Evolutionary conservation across 257 asterid species (phyloP).

Genomic region (Nemophila menziesii): DNA sequence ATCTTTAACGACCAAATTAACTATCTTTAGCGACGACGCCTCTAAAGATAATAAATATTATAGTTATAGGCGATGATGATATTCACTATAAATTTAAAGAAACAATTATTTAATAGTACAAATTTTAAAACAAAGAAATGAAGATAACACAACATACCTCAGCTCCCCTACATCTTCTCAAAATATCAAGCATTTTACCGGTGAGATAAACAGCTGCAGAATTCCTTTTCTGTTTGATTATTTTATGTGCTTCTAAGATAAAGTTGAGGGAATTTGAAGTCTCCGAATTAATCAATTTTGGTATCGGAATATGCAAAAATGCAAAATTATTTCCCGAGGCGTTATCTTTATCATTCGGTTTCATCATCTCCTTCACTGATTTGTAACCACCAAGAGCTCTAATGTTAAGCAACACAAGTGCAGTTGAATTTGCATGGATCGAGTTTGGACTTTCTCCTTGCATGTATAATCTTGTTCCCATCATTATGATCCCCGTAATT

Average conservation of each 20-base stretch:
- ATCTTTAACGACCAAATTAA: no score
- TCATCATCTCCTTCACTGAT: slow-evolving; percentile 50
- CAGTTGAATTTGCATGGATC: slow-evolving; percentile 24
- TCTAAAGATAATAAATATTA: no score
- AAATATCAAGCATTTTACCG: slow-evolving; percentile 30
- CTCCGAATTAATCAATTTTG: slow-evolving; percentile 17
- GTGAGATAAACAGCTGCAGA: slow-evolving; percentile 43
- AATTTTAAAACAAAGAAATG: background rate
- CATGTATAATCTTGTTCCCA: slow-evolving; percentile 58
- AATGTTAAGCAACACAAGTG: slow-evolving; percentile 50
- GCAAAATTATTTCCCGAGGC: slow-evolving; percentile 73
- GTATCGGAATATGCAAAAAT: slow-evolving; percentile 37
- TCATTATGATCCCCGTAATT: slow-evolving; percentile 34
- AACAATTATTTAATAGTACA: no score
- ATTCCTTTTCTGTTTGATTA: slow-evolving; percentile 38
- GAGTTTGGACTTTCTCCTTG: slow-evolving; percentile 18
- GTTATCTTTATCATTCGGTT: slow-evolving; percentile 34
- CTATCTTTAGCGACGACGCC: no score
- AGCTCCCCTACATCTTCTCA: slow-evolving; percentile 33
- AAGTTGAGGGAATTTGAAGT: slow-evolving; percentile 31
- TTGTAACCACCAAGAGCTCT: slow-evolving; percentile 48
- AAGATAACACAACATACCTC: slow-evolving; percentile 30
- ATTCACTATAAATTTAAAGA: no score
- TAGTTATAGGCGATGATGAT: no score
- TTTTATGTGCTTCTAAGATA: slow-evolving; percentile 25